Evolutionary conservation across 2,329 filamentous ascomycete species (phyloP).

Genomic region (Paecilomyces formosus): DNA sequence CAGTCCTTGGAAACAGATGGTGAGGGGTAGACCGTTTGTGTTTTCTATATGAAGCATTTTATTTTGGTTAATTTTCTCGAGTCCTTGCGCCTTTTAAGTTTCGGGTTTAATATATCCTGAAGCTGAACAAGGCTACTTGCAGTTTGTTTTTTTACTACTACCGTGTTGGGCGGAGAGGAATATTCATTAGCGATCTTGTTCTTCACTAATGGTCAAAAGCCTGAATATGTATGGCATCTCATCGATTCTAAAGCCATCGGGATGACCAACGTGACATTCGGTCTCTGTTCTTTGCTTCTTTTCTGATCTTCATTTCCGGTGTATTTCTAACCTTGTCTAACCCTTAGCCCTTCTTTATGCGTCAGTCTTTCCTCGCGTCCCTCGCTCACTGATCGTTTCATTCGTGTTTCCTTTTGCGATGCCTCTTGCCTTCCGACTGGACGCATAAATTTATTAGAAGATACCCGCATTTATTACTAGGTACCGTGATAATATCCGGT

Average conservation of each 20-base stretch:
- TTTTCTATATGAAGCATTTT: neutral
- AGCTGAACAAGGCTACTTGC: neutral
- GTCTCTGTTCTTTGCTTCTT: neutral
- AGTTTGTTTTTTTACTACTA: neutral
- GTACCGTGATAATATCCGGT: neutral
- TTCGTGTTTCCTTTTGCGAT: neutral
- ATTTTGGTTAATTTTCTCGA: slow-evolving; percentile 1
- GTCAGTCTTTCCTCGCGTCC: neutral
- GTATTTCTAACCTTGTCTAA: neutral
- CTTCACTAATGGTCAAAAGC: neutral
- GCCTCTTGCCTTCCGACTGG: neutral
- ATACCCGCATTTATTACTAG: neutral
- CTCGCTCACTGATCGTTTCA: neutral
- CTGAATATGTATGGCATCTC: neutral
- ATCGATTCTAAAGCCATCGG: neutral
- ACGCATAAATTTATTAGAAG: neutral
- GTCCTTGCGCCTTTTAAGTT: neutral
- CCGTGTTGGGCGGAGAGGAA: neutral
- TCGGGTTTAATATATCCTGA: neutral
- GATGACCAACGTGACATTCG: neutral
- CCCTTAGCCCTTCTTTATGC: too few species aligned
- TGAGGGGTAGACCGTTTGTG: neutral
- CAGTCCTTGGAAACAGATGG: slow-evolving; percentile 26
- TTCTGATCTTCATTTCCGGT: neutral
- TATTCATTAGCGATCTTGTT: neutral